A percentile compares a stretch with the other conserved stretches of the same genome.
These are phyloP conservation scores for Penicillium goetzii DNA, from an alignment of 495 filamentous ascomycete genomes.

Conservation along the genomic window DNA sequence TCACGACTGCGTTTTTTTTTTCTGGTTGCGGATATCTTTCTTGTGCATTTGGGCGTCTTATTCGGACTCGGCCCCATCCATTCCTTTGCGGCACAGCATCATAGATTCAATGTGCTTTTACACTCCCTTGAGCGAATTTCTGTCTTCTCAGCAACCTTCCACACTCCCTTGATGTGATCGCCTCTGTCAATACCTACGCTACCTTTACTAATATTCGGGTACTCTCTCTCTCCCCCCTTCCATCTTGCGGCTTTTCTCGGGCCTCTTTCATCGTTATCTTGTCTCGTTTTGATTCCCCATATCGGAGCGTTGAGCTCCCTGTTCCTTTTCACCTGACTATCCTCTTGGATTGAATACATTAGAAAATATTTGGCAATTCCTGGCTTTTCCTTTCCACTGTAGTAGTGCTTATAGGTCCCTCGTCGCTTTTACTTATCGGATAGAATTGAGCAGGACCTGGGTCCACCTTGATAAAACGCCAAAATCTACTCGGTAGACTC, in stretches of 20 bases:
- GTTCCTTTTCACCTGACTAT: slow-evolving; percentile 4
- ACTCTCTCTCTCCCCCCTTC: slow-evolving; percentile 1
- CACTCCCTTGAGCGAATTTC: slow-evolving; percentile 30
- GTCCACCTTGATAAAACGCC: background rate
- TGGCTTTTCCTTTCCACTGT: background rate
- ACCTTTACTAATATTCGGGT: slow-evolving; percentile 13
- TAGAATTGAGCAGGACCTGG: background rate
- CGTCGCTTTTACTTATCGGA: background rate
- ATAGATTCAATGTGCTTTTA: slow-evolving; percentile 28
- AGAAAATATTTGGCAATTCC: background rate
- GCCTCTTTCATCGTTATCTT: slow-evolving; percentile 7
- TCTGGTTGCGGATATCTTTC: slow-evolving; percentile 27
- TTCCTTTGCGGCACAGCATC: slow-evolving; percentile 17
- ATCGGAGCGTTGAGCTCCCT: slow-evolving; percentile 18
- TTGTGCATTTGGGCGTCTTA: slow-evolving; percentile 14
- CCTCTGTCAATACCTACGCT: slow-evolving; percentile 18
- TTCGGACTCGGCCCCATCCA: slow-evolving; percentile 8
- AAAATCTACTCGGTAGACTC: too few relatives aligned
- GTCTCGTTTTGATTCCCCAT: slow-evolving; percentile 31
- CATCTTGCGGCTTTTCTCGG: background rate
- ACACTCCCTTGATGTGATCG: slow-evolving; percentile 28
- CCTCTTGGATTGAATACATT: slow-evolving; percentile 1
- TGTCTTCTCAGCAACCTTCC: slow-evolving; percentile 21
- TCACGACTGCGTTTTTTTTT: slow-evolving; percentile 31
- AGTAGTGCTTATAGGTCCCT: background rate